Percentiles rank a stretch among this genome's conserved stretches.
These are phyloP conservation scores for Sanghuangporus sanghuang DNA, from an alignment of 1,284 basidiomycete species.

Conservation along the genomic window DNA sequence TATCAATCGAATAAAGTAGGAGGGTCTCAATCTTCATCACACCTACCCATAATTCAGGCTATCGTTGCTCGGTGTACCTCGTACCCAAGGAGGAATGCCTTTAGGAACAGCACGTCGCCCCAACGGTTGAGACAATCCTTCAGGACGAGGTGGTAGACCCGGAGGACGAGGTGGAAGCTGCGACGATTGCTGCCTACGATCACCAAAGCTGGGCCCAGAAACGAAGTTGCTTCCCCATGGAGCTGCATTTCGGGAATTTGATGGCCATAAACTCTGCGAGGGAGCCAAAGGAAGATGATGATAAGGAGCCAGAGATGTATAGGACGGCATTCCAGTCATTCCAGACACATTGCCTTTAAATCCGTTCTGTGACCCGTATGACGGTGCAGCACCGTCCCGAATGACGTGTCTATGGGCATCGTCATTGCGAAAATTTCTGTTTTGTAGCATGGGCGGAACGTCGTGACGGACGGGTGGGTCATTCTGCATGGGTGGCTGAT, in stretches of 20 bases:
- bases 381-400: neutral
- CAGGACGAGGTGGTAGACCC: conserved; percentile 15
- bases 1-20: too few relatives aligned
- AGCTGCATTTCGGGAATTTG: neutral
- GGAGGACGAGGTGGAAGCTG: conserved; percentile 11
- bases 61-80: neutral
- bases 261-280: neutral
- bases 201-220: neutral
- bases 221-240: neutral
- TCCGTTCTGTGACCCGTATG: neutral
- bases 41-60: conserved; percentile 1
- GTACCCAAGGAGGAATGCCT: neutral
- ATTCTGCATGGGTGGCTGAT: conserved; percentile 22
- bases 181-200: neutral
- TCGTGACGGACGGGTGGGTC: neutral
- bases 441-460: conserved; percentile 8
- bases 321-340: neutral
- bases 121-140: neutral
- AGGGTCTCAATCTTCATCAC: neutral
- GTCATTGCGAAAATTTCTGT: neutral
- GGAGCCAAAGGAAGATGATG: neutral
- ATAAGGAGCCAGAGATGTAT: neutral
- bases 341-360: neutral
- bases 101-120: neutral
- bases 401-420: neutral